These are phyloP conservation scores for Sungouiozyma ichnusensis DNA, from an alignment of 805 yeast species.

Conservation along the genomic window DNA sequence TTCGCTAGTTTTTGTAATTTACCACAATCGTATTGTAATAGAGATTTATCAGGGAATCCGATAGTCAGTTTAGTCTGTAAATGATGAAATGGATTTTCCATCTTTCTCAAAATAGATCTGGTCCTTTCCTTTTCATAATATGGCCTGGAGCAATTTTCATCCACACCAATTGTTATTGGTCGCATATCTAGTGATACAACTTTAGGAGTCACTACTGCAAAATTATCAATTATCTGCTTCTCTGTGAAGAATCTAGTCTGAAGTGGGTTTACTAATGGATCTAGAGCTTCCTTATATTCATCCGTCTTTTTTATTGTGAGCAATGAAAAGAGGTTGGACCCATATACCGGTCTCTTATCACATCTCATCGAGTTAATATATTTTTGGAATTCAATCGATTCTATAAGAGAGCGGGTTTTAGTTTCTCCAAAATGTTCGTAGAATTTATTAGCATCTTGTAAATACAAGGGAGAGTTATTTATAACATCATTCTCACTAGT, in stretches of 20 bases:
- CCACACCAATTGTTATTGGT: conserved; percentile 27
- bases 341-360: conserved; percentile 54
- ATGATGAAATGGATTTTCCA: conserved; percentile 56
- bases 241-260: conserved; percentile 32
- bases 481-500: conserved; percentile 6
- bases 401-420: conserved; percentile 43
- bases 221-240: conserved; percentile 53
- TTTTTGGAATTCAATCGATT: conserved; percentile 42
- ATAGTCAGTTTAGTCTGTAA: conserved; percentile 79
- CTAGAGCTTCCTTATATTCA: conserved; percentile 7
- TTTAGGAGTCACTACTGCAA: conserved; percentile 79
- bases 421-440: conserved; percentile 45
- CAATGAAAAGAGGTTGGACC: conserved; percentile 42
- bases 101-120: conserved; percentile 6
- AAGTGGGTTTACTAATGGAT: conserved; percentile 34
- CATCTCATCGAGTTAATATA: conserved; percentile 63
- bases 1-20: conserved; percentile 78
- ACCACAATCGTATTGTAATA: conserved; percentile 93
- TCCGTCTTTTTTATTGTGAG: conserved; percentile 23
- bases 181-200: conserved; percentile 70
- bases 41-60: conserved; percentile 91
- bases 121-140: conserved; percentile 22
- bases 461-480: conserved; percentile 5
- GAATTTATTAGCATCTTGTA: conserved; percentile 42
- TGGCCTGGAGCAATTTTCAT: conserved; percentile 17